Evolutionary conservation across 768 basidiomycete species (phyloP), one percentile per base, ranked within the genome.

Genomic region (Podaxis pistillaris): DNA sequence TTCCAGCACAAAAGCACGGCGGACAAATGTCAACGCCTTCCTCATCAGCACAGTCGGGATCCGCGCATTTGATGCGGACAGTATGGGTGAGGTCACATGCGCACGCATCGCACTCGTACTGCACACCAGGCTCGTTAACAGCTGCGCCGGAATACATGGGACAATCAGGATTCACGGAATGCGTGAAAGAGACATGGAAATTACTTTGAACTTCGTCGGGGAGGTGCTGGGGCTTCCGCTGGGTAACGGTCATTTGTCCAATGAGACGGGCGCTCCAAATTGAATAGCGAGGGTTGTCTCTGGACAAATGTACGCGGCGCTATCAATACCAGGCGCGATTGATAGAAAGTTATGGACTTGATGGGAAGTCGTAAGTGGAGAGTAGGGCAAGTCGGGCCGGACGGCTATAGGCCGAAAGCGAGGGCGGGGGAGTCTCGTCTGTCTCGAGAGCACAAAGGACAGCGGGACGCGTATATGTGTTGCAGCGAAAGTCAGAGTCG

Each of bases 11-110:
- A 76, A 98, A 98, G 75, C 97, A 98, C 30, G 81, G 71, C 6
- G 95, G 94, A 70, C 97, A 99, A 4, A 99, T 82, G 73, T 99
- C 96, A 60, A 97, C 89, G 17, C 95, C 95, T 2, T 85, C 83
- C 56, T 86, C 88, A 38, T 73, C 53, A 49, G 66, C 75, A 65
- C 91, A 94, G 44, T 76, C 79, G 4, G 86, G 83, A 74, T 93
- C 91, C 36, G 96, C 96, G 72, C 96, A 99, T 75, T 96, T 95
- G 72, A 99, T 94, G 65, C 96, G 90, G 65, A 97, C 87, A n/a
- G 93, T 93, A 72, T 98, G 94, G 2, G 97, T 98, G 67, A 98
- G 83, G 76, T 98, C 94, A 75, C 87, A 85, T 65, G 78, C 78
- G 75, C 96, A 96, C 13, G 85, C 76, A 72, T 95, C 94, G 78